These are phyloP conservation scores for Scedosporium boydii DNA, from an alignment of 2,329 filamentous ascomycete genomes.

Conservation along the genomic window DNA sequence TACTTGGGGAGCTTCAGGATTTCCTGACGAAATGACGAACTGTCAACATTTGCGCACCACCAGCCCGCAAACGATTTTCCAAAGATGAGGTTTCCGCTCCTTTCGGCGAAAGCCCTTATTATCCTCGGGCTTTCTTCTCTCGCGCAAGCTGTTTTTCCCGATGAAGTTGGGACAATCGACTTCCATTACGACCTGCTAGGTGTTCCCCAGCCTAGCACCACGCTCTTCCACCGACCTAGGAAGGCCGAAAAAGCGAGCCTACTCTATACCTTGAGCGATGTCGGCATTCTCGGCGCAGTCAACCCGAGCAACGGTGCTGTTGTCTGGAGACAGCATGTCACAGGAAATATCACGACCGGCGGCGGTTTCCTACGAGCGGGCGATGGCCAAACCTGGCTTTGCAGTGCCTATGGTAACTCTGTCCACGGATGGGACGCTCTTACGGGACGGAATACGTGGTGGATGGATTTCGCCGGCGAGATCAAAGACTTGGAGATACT, in stretches of 20 bases:
- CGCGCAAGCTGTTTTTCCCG: conserved; percentile 64
- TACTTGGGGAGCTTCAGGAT: background rate
- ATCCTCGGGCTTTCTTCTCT: conserved; percentile 29
- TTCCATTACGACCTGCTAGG: conserved; percentile 89
- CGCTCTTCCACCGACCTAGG: conserved; percentile 88
- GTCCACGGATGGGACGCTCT: conserved; percentile 77
- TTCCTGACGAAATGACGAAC: background rate
- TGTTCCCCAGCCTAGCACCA: conserved; percentile 68
- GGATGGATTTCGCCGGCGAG: conserved; percentile 45
- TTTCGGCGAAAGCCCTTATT: conserved; percentile 10
- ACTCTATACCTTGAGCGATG: conserved; percentile 82
- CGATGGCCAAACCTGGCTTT: conserved; percentile 69
- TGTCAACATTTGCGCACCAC: conserved; percentile 1
- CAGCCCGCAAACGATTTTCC: background rate
- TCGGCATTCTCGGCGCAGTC: conserved; percentile 74
- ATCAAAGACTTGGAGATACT: conserved; percentile 69
- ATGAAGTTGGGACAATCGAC: conserved; percentile 87
- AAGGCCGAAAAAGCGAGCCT: conserved; percentile 76
- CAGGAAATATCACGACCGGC: conserved; percentile 36
- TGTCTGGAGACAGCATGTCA: conserved; percentile 75
- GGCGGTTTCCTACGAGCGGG: conserved; percentile 57
- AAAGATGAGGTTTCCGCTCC: conserved; percentile 13
- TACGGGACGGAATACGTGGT: conserved; percentile 73
- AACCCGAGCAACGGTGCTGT: conserved; percentile 78
- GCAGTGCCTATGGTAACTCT: conserved; percentile 60